Evolutionary conservation across 139 green algal genomes (phyloP), one percentile per base, ranked within the genome.

Genomic region (Trebouxia sp.): DNA sequence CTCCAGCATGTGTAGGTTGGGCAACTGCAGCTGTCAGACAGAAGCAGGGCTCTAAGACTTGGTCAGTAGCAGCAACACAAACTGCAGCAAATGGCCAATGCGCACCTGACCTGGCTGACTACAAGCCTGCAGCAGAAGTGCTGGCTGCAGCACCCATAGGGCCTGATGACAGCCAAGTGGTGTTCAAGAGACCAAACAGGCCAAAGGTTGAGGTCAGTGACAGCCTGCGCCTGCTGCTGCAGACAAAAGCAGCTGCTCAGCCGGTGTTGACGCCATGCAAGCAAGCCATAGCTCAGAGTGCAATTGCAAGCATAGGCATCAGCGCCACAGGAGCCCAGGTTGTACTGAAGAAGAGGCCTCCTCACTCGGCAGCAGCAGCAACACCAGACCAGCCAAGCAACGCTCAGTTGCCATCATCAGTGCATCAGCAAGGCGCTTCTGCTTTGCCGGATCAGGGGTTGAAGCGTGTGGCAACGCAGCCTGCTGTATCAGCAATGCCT

Each of bases 191-290:
- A 3, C 62, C 32, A 42, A 17, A 28, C 12, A 35, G 62, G 5
- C 62, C 62, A 35, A 72, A 72, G 32, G 62, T 72, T 9, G 32
- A 72, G 6, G 41, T 41, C 26, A 77, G 69, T 2, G 41, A 22
- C 12, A 14, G 42, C 69, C 24, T 77, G 69, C 53, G 55, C 24
- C 69, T 55, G 69, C n/a, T 77, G 39, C 39, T 77, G 69, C 69
- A 56, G 10, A 53, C 41, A 24, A n/a, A 26, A 77, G 41, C 66
- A 74, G 62, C 66, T 17, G 17, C 66, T 35, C 28, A 22, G 0
- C 37, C 66, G 32, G 38, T 38, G 14, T 26, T 26, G 32, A 12
- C 39, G 53, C 24, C 39, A 17, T 47, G 65, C 65, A 43, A 75
- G 65, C 65, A 75, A n/a, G n/a, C n/a, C n/a, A n/a, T n/a, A n/a